These are phyloP conservation scores for Coelastrella sp. DNA, from an alignment of 139 green algal genomes.

Conservation along the genomic window DNA sequence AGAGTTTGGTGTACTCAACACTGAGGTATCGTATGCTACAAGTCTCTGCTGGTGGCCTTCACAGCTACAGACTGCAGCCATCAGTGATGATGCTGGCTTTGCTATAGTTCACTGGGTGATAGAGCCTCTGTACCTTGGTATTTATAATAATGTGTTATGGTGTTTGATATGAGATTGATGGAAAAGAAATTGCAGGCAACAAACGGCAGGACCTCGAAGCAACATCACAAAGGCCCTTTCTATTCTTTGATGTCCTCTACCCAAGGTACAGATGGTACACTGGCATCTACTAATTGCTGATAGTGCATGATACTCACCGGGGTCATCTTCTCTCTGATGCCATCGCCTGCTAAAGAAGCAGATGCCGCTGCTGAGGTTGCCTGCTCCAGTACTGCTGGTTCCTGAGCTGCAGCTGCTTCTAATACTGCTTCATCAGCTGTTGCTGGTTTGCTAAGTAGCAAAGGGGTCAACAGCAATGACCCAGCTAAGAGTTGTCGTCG, in stretches of 20 bases:
- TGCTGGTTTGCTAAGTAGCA: neutral
- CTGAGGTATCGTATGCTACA: neutral
- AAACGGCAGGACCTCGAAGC: too few relatives aligned
- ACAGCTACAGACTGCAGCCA: neutral
- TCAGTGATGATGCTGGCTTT: neutral
- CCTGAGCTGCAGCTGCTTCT: slow-evolving; percentile 1
- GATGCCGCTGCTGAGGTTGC: neutral
- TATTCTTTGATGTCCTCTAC: too few relatives aligned
- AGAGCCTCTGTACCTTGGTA: neutral
- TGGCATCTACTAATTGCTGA: neutral
- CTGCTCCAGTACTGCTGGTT: neutral
- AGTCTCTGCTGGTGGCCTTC: too few relatives aligned
- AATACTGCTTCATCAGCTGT: neutral
- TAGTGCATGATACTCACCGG: too few relatives aligned
- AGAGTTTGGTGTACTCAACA: neutral
- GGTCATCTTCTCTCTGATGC: too few relatives aligned
- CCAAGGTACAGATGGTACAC: too few relatives aligned
- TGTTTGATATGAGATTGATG: too few relatives aligned
- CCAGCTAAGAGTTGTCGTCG: neutral
- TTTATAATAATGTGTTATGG: neutral
- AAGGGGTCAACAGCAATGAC: neutral
- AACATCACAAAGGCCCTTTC: too few relatives aligned
- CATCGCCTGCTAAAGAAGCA: neutral
- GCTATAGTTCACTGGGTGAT: neutral
- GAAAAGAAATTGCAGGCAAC: too few relatives aligned